A percentile compares a stretch with the other conserved stretches of the same genome.
phyloP scores from a whole-genome alignment of 257 asterid genomes.

The Leptodermis oblonga region DNA sequence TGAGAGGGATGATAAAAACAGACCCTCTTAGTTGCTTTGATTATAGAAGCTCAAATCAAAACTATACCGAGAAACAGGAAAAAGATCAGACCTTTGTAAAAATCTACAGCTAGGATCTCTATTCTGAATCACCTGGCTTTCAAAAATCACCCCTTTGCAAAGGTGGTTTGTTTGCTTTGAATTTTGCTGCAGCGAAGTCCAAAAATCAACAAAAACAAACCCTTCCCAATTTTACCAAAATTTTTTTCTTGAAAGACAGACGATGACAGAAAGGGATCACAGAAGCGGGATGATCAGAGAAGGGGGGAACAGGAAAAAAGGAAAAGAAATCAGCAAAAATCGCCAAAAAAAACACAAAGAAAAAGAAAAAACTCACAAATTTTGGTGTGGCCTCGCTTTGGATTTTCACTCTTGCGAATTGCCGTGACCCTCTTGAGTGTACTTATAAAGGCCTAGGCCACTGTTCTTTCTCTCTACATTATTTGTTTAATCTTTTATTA shows the following conservation, averaged over 20 bases:
- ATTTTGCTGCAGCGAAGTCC: background rate
- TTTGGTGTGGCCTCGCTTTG: conserved; percentile 41
- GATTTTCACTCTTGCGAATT: conserved; percentile 48
- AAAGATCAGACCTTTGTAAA: background rate
- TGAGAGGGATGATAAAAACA: conserved; percentile 48
- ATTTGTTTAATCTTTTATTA: conserved; percentile 19
- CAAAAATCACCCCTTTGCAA: conserved; percentile 38
- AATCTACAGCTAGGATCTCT: conserved; percentile 42
- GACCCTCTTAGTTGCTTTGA: conserved; percentile 41
- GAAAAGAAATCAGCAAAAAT: conserved; percentile 18
- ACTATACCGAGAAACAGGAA: conserved; percentile 6
- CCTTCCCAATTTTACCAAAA: conserved; percentile 27
- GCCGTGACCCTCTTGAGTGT: conserved; percentile 6
- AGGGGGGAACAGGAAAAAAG: conserved; percentile 31
- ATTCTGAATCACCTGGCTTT: conserved; percentile 93
- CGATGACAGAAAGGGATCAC: conserved; percentile 85
- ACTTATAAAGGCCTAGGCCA: conserved; percentile 37
- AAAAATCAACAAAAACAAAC: conserved; percentile 39
- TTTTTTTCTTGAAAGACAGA: conserved; percentile 69
- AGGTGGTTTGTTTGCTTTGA: conserved; percentile 21
- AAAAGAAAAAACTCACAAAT: conserved; percentile 23
- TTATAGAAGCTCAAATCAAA: conserved; percentile 12
- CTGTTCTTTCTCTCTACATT: conserved; percentile 21
- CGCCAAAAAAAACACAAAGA: background rate
- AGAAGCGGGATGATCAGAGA: conserved; percentile 71